phyloP scores from a whole-genome alignment of 768 basidiomycete genomes.

The Steccherinum ochraceum region DNA sequence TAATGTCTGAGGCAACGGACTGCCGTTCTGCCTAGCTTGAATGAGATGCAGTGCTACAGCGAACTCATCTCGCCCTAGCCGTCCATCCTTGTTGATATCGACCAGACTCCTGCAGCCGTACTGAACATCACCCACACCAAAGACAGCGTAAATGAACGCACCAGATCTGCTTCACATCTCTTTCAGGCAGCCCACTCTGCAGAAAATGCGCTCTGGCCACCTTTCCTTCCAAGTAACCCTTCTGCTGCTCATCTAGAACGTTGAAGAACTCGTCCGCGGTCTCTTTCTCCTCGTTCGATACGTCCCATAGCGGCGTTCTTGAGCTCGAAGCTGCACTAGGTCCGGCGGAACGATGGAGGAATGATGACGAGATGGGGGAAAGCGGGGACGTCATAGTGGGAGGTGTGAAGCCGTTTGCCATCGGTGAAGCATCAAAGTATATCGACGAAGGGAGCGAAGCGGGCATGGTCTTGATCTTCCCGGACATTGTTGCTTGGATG shows the following conservation, averaged over 20 bases:
- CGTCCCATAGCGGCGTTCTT: conserved; percentile 53
- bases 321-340: conserved; percentile 2
- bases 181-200: conserved; percentile 74
- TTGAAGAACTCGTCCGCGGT: conserved; percentile 78
- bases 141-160: conserved; percentile 30
- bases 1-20: conserved; percentile 12
- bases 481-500: conserved; percentile 49
- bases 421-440: conserved; percentile 20
- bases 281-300: conserved; percentile 71
- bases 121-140: background rate
- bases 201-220: conserved; percentile 89
- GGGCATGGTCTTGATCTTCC: conserved; percentile 31
- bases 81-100: conserved; percentile 82
- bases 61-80: conserved; percentile 83
- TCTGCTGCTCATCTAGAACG: conserved; percentile 66
- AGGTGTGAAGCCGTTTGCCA: background rate
- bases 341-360: conserved; percentile 1
- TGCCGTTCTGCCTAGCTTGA: conserved; percentile 11
- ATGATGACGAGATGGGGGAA: conserved; percentile 1
- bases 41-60: conserved; percentile 16
- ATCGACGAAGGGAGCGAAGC: conserved; percentile 35
- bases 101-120: conserved; percentile 71
- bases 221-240: conserved; percentile 83
- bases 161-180: conserved; percentile 83
- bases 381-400: background rate